phyloP scores from a whole-genome alignment of 768 basidiomycete species.

The Podaxis sp. region DNA sequence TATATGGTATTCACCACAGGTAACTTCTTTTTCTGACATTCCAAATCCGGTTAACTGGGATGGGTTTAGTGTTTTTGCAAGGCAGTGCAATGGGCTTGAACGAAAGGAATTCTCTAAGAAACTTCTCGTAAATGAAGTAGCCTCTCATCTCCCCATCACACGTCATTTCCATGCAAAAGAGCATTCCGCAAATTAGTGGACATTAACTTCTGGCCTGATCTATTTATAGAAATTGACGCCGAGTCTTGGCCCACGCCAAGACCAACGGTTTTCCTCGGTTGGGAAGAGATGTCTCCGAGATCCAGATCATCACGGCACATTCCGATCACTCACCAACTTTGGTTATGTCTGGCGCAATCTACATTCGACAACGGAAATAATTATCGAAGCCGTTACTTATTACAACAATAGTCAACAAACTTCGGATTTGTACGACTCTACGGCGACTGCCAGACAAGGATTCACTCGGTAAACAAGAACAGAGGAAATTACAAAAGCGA shows the following conservation, averaged over 20 bases:
- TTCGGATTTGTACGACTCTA: not conserved
- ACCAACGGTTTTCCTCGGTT: conserved; percentile 14
- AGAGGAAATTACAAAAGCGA: not conserved
- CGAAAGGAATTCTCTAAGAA: not conserved
- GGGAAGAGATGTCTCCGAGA: conserved; percentile 14
- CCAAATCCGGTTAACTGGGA: not conserved
- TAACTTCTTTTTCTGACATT: not conserved
- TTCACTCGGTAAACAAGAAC: not conserved
- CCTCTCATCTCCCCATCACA: not conserved
- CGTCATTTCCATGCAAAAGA: not conserved
- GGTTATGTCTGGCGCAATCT: not conserved
- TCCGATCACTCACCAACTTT: conserved; percentile 9
- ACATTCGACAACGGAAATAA: conserved; percentile 5
- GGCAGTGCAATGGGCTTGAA: conserved; percentile 9
- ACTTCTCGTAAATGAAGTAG: conserved; percentile 1
- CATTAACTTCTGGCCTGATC: not conserved
- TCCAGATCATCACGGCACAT: conserved; percentile 8
- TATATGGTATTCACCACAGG: not conserved
- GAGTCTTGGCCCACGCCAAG: conserved; percentile 11
- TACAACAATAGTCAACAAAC: conserved; percentile 2
- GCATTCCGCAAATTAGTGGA: not conserved
- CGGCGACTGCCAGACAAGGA: not conserved
- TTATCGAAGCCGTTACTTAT: not conserved
- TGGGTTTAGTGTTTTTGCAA: conserved; percentile 2
- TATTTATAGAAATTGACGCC: conserved; percentile 2